Base-by-base conservation (phyloP, 345 rosid species). In the Salix arbutifolia region DNA sequence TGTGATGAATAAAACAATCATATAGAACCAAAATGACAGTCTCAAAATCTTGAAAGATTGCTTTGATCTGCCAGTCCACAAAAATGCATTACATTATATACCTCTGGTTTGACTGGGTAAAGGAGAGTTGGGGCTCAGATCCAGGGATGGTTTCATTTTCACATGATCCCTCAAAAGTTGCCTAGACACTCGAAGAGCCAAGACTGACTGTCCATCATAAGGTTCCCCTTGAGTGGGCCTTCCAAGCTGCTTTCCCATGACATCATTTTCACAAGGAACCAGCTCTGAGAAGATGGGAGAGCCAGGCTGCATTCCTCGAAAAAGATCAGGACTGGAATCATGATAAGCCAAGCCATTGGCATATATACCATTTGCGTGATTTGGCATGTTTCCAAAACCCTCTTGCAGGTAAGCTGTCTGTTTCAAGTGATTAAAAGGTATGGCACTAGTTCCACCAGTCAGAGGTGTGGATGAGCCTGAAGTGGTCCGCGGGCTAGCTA, bases 161-260 rank as follows among this genome's bases (percentile, higher is more conserved):
- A 82, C 83, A 78, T 80, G 92, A 79, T 88, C 94, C 35, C 90
- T 86, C 72, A 90, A 74, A 64, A 91, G 84, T 86, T 90, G 92
- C 75, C 88, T 88, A 65, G 92, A 87, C 28, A 90, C 92, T 70
- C 85, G 92, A 78, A 89, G 92, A 69, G 89, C 89, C 67, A 89
- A 80, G 48, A 83, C 83, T 44, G 88, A 85, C 74, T 81, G 92
- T 65, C 80, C 85, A 67, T 90, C 88, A 60, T 77, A 84, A 75
- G 75, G 71, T 72, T 85, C 78, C 64, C 64, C 64, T 4, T 23
- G 64, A 58, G 73, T 6, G 46, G 76, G 56, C 37, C n/a, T 72
- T 72, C 84, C 86, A 74, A 72, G 77, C 67, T 78, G 89, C 73
- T 81, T 86, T 80, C 86, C 90, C 70, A 35, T 73, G 65, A 80